These are phyloP conservation scores for Acanthamoeba lenticulata DNA, from an alignment of 208 protist species.

Conservation along the genomic window DNA sequence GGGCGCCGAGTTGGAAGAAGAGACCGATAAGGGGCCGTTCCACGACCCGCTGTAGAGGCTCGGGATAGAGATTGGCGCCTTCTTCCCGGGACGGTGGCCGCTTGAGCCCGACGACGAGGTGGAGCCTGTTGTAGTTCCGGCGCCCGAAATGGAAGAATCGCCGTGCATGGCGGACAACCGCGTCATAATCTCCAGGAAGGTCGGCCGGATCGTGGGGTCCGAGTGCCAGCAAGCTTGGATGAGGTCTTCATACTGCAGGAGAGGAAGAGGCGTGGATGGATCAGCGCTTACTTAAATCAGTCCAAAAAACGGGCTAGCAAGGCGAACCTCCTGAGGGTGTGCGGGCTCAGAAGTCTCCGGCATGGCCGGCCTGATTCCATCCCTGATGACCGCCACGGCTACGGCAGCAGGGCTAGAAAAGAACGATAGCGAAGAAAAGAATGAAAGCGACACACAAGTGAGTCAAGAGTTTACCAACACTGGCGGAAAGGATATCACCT, in stretches of 20 bases:
- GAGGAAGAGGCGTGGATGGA: too few relatives aligned
- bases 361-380: neutral
- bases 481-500: neutral
- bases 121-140: neutral
- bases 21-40: too few relatives aligned
- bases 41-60: too few relatives aligned
- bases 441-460: neutral
- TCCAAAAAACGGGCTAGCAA: too few relatives aligned
- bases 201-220: neutral
- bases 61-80: too few relatives aligned
- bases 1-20: too few relatives aligned
- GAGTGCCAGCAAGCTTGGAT: neutral
- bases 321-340: too few relatives aligned
- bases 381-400: neutral
- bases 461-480: neutral
- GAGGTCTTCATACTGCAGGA: neutral
- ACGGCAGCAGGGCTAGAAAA: neutral
- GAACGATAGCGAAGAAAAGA: neutral
- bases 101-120: neutral
- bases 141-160: neutral
- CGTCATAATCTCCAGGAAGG: neutral
- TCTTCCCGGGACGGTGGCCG: too few relatives aligned
- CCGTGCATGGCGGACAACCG: neutral
- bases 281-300: too few relatives aligned
- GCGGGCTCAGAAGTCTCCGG: too few relatives aligned